Percentiles rank a stretch among this genome's conserved stretches.
Conservation (phyloP, 441 rosid species). For the Erysimum pusillum region DNA sequence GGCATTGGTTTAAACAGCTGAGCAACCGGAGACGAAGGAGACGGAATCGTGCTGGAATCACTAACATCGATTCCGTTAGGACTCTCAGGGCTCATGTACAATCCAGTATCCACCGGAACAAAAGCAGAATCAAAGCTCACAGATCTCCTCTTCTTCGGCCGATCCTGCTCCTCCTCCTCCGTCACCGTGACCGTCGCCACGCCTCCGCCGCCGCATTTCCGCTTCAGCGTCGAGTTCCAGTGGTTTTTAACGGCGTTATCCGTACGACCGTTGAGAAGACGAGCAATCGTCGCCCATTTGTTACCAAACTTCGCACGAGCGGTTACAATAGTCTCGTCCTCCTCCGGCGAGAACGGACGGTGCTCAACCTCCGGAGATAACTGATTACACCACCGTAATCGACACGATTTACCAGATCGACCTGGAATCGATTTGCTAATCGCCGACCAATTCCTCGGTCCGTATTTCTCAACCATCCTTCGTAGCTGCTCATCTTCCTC, state of each 20-base stretch:
- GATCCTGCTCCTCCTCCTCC: slow-evolving; percentile 31
- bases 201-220: slow-evolving; percentile 55
- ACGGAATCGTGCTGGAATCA: slow-evolving; percentile 56
- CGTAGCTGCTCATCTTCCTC: slow-evolving; percentile 72
- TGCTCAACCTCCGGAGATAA: slow-evolving; percentile 76
- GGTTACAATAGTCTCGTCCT: slow-evolving; percentile 62
- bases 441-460: slow-evolving; percentile 74
- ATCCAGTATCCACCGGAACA: slow-evolving; percentile 54
- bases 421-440: slow-evolving; percentile 75
- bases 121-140: slow-evolving; percentile 52
- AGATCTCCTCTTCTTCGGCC: slow-evolving; percentile 54
- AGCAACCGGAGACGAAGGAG: slow-evolving; percentile 50
- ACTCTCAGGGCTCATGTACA: slow-evolving; percentile 62
- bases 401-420: slow-evolving; percentile 72
- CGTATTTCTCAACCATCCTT: slow-evolving; percentile 62
- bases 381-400: slow-evolving; percentile 83
- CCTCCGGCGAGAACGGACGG: slow-evolving; percentile 64
- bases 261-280: slow-evolving; percentile 77
- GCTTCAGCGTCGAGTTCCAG: slow-evolving; percentile 78
- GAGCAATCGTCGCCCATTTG: slow-evolving; percentile 84
- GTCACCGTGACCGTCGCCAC: neutral
- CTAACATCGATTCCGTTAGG: slow-evolving; percentile 61
- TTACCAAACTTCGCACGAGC: slow-evolving; percentile 77
- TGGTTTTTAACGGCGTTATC: slow-evolving; percentile 82
- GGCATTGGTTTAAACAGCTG: slow-evolving; percentile 62